phyloP scores from a whole-genome alignment of 2,329 filamentous ascomycete genomes.

The Colletotrichum aenigma region DNA sequence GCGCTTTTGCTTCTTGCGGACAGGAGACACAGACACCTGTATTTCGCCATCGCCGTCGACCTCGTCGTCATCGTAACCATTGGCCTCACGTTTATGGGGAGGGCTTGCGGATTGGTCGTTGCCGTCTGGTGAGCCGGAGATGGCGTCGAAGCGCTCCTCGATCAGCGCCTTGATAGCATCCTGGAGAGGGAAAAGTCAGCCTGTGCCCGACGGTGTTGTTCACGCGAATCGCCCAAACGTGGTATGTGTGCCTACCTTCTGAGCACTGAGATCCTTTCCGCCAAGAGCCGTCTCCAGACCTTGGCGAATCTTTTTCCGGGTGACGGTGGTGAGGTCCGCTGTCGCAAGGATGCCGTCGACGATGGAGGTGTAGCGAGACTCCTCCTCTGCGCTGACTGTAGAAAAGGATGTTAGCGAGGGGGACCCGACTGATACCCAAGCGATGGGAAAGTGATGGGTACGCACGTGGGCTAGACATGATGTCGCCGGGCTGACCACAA shows the following conservation, averaged over 20 bases:
- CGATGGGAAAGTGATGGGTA: not conserved
- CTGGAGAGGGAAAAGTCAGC: constrained; percentile 40
- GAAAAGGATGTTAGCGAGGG: not conserved
- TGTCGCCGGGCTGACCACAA: not conserved
- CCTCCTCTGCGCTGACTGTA: constrained; percentile 55
- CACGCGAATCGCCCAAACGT: not conserved
- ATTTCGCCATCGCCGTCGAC: constrained; percentile 45
- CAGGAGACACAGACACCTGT: constrained; percentile 51
- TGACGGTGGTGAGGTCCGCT: constrained; percentile 66
- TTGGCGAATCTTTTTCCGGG: constrained; percentile 65
- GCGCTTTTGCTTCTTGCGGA: constrained; percentile 71
- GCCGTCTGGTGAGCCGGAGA: constrained; percentile 41
- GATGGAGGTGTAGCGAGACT: constrained; percentile 57
- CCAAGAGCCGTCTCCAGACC: constrained; percentile 59
- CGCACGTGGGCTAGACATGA: constrained; percentile 20
- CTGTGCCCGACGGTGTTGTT: not conserved
- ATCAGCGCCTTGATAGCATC: constrained; percentile 74
- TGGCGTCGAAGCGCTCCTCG: constrained; percentile 74
- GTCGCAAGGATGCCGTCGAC: constrained; percentile 64
- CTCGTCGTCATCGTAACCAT: constrained; percentile 37
- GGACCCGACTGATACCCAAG: no score
- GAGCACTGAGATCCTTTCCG: constrained; percentile 61
- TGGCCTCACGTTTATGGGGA: constrained; percentile 36
- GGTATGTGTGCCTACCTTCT: constrained; percentile 51
- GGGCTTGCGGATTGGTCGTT: constrained; percentile 31